These are phyloP conservation scores for Prinsepia uniflora DNA, from an alignment of 306 rosid species.

Conservation along the genomic window DNA sequence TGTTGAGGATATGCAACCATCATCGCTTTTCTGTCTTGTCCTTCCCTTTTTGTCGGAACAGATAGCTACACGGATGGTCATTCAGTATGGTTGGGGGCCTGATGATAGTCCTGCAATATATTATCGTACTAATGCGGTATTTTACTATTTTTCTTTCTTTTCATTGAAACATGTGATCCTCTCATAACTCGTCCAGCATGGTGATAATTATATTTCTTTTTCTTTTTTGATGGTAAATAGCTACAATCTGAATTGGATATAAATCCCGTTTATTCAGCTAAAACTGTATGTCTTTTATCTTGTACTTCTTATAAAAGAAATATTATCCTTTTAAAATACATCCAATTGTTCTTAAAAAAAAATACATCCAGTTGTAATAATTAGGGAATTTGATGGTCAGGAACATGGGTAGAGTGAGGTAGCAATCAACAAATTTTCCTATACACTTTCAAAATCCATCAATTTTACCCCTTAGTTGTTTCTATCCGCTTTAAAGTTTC, in stretches of 20 bases:
- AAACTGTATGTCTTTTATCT: neutral
- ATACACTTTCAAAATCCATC: neutral
- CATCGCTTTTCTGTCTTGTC: neutral
- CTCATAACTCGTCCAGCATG: neutral
- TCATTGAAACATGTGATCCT: slow-evolving; percentile 11
- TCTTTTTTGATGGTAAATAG: neutral
- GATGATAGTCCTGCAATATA: slow-evolving; percentile 97
- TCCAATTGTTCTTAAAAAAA: neutral
- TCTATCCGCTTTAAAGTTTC: neutral
- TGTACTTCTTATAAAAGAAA: neutral
- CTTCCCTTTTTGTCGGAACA: slow-evolving; percentile 32
- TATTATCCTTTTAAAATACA: neutral
- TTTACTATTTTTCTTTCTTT: slow-evolving; percentile 46
- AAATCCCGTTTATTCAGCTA: neutral
- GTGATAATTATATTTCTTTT: neutral
- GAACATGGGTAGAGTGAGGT: neutral
- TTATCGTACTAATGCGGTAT: slow-evolving; percentile 76
- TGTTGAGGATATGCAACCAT: slow-evolving; percentile 5
- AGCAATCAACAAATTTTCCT: neutral
- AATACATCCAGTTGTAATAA: neutral
- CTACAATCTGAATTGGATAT: neutral
- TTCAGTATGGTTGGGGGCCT: slow-evolving; percentile 99
- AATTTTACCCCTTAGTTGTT: neutral
- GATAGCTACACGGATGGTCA: slow-evolving; percentile 96
- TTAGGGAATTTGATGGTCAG: neutral